A percentile compares a stretch with the other conserved stretches of the same genome.
phyloP scores from a whole-genome alignment of 805 yeast species.

The Starmerella ratchasimensis region DNA sequence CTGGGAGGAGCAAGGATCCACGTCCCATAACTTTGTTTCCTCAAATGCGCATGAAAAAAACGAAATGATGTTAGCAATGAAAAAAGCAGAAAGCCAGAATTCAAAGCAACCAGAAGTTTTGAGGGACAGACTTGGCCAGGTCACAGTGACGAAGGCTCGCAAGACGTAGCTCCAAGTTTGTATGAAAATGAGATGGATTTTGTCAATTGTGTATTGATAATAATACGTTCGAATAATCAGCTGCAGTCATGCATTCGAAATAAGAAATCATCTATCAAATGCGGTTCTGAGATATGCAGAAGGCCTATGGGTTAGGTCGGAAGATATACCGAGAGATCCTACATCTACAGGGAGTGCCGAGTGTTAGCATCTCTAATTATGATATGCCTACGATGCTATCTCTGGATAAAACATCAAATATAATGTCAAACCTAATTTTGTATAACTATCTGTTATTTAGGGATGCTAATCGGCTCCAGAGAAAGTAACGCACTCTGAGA shows the following conservation, averaged over 20 bases:
- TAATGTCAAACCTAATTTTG: too few species aligned
- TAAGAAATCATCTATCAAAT: too few species aligned
- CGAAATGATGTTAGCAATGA: constrained; percentile 1
- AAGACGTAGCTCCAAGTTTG: not conserved
- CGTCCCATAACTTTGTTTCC: not conserved
- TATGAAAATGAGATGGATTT: not conserved
- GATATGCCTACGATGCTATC: too few species aligned
- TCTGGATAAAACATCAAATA: too few species aligned
- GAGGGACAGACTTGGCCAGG: constrained; percentile 9
- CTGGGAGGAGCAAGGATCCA: not conserved
- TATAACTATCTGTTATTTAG: too few species aligned
- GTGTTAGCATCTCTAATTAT: too few species aligned
- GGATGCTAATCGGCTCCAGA: too few species aligned
- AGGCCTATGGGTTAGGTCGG: too few species aligned
- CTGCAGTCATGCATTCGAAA: not conserved
- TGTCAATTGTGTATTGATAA: not conserved
- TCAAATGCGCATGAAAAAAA: not conserved
- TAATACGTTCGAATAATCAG: not conserved
- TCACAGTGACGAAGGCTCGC: constrained; percentile 2
- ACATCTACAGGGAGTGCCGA: too few species aligned
- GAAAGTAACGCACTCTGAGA: too few species aligned
- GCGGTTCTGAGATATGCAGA: too few species aligned
- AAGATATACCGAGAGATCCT: too few species aligned
- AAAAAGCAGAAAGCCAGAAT: constrained; percentile 4
- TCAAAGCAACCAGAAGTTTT: constrained; percentile 4